phyloP scores from a whole-genome alignment of 805 yeast genomes.

The Metschnikowia shivogae region DNA sequence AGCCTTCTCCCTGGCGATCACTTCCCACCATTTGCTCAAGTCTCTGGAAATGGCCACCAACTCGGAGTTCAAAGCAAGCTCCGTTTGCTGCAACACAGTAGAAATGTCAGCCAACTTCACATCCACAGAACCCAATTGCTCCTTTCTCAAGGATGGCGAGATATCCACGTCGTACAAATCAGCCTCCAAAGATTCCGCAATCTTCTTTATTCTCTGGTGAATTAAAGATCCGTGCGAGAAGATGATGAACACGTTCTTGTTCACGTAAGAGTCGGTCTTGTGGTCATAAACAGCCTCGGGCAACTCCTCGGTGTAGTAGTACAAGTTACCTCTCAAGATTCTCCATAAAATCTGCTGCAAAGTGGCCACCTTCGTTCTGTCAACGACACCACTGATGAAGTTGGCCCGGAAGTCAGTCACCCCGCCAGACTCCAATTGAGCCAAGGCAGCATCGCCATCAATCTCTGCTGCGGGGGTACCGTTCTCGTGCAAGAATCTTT shows the following conservation, averaged over 20 bases:
- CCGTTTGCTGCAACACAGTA: slow-evolving; percentile 31
- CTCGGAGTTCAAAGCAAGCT: slow-evolving; percentile 50
- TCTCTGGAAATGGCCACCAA: slow-evolving; percentile 73
- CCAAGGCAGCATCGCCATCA: slow-evolving; percentile 35
- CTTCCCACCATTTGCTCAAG: slow-evolving; percentile 49
- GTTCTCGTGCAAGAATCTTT: slow-evolving; percentile 31
- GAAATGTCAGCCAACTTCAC: slow-evolving; percentile 30
- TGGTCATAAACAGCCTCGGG: slow-evolving; percentile 64
- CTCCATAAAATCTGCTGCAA: slow-evolving; percentile 89
- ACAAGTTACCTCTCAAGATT: slow-evolving; percentile 86
- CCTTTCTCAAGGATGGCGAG: slow-evolving; percentile 24
- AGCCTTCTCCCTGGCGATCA: slow-evolving; percentile 70
- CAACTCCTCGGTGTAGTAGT: slow-evolving; percentile 69
- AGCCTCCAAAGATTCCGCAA: slow-evolving; percentile 89
- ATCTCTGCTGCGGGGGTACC: slow-evolving; percentile 19
- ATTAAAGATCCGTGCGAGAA: slow-evolving; percentile 87
- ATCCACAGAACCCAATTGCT: slow-evolving; percentile 27
- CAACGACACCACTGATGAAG: slow-evolving; percentile 79
- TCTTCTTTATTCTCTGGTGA: slow-evolving; percentile 66
- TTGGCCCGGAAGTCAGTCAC: slow-evolving; percentile 25
- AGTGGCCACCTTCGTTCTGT: slow-evolving; percentile 61
- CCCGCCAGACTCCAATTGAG: slow-evolving; percentile 38
- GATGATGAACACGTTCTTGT: slow-evolving; percentile 79
- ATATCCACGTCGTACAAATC: slow-evolving; percentile 59
- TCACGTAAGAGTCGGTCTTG: slow-evolving; percentile 51